Evolutionary conservation across 352 stramenopile genomes (phyloP), one percentile per base, ranked within the genome.

Genomic region (Pythium monospermum): DNA sequence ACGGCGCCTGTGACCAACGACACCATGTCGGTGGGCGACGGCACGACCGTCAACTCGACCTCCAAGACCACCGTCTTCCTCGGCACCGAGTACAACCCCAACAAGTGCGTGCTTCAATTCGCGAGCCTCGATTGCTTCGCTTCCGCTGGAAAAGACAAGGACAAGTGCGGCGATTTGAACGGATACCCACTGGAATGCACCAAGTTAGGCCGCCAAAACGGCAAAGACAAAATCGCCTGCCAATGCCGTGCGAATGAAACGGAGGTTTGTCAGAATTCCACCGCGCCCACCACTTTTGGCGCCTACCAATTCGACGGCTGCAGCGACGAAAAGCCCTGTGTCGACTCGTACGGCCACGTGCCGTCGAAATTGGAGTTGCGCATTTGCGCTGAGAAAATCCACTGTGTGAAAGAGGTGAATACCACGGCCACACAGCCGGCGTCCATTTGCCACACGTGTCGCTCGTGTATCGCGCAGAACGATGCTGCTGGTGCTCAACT

Each of bases 371-470:
- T 75, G 43, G 71, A 84, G 42, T 50, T 68, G 0, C 71, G 68
- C 11, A 76, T 82, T 38, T 91, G 80, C 42, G 74, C 76, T 21
- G 80, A 91, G 59, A 76, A 76, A 54, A 44, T 91, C 10, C 73
- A 86, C 58, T 91, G 80, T 40, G 65, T 91, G 6, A 65, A 83
- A 60, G 76, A 88, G 41, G 47, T 83, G 46, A 83, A 88, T 66
- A 82, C 80, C 31, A 75, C 61, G 13, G 80, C 72, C 1, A 80
- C 72, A 4, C 55, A 78, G 49, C 70, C 71, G 6, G 75, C 73
- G 2, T 64, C 76, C 44, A 86, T 89, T 42, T 91, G 80, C 63
- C 76, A 88, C 71, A 91, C 80, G 60, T 91, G 80, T 60, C 79
- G 81, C 59, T 87, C 75, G 53, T 91, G 80, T 64, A 85, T 86